Evolutionary conservation across 1,139 yeast species (phyloP).

Genomic region (Sugiyamaella neomexicana): DNA sequence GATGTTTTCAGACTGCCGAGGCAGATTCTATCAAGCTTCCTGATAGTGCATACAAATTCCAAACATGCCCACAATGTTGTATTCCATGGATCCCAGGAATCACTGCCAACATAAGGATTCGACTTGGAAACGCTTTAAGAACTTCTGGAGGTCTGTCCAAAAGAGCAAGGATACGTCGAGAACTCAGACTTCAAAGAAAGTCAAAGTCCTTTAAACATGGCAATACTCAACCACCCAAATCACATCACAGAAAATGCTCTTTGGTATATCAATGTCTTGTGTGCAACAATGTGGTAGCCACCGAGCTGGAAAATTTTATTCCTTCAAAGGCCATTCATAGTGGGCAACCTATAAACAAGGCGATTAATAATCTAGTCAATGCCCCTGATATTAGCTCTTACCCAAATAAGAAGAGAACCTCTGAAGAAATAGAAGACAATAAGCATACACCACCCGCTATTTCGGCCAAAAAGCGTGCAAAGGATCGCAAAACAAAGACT

Average conservation of each 20-base stretch:
- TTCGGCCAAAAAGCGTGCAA: conserved; percentile 25
- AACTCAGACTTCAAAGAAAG: background rate
- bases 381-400: no score
- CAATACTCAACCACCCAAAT: background rate
- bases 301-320: background rate
- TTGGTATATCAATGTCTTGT: conserved; percentile 15
- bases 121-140: conserved; percentile 16
- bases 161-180: conserved; percentile 18
- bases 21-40: conserved; percentile 18
- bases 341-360: background rate
- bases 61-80: conserved; percentile 28
- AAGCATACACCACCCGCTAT: background rate
- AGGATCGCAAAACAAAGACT: conserved; percentile 22
- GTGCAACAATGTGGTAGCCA: conserved; percentile 1
- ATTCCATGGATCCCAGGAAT: conserved; percentile 31
- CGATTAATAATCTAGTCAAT: no score
- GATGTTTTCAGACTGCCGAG: conserved; percentile 20
- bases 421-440: background rate
- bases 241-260: conserved; percentile 1
- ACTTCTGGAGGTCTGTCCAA: conserved; percentile 20
- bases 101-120: conserved; percentile 24
- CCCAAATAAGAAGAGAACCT: background rate
- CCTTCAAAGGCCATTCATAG: background rate
- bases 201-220: background rate
- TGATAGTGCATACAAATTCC: conserved; percentile 15